Evolutionary conservation across 148 eudicot genomes (phyloP).

Genomic region (Beta vulgaris): DNA sequence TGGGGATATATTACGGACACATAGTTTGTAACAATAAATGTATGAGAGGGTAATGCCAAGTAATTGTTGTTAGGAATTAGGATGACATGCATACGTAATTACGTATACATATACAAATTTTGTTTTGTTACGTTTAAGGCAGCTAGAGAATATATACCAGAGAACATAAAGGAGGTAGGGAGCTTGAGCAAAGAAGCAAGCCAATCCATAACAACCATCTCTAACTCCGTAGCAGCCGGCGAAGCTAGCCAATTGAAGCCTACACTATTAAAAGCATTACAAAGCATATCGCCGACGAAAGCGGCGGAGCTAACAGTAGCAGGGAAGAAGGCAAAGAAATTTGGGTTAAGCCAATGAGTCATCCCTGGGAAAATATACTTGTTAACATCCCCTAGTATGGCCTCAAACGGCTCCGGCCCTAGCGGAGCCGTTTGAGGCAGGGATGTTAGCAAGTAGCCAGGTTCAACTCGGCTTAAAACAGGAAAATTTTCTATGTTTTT

Average conservation of each 20-base stretch:
- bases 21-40: too few relatives aligned
- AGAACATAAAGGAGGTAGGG: conserved; percentile 52
- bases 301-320: conserved; percentile 55
- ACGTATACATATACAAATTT: too few relatives aligned
- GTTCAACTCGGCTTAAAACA: conserved; percentile 49
- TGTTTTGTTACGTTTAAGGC: too few relatives aligned
- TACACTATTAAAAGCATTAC: conserved; percentile 41
- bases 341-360: conserved; percentile 60
- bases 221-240: conserved; percentile 54
- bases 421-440: conserved; percentile 42
- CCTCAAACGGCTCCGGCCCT: conserved; percentile 33
- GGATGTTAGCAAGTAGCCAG: conserved; percentile 29
- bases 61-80: too few relatives aligned
- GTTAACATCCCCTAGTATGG: conserved; percentile 35
- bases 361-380: conserved; percentile 45
- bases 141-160: conserved; percentile 31
- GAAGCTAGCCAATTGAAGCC: conserved; percentile 64
- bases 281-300: conserved; percentile 48
- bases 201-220: conserved; percentile 63
- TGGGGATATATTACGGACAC: too few relatives aligned
- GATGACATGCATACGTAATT: too few relatives aligned
- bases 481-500: conserved; percentile 42
- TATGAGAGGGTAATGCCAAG: too few relatives aligned
- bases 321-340: conserved; percentile 52
- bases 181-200: conserved; percentile 51